phyloP scores from a whole-genome alignment of 768 basidiomycete genomes.

The Lepiota venenata region DNA sequence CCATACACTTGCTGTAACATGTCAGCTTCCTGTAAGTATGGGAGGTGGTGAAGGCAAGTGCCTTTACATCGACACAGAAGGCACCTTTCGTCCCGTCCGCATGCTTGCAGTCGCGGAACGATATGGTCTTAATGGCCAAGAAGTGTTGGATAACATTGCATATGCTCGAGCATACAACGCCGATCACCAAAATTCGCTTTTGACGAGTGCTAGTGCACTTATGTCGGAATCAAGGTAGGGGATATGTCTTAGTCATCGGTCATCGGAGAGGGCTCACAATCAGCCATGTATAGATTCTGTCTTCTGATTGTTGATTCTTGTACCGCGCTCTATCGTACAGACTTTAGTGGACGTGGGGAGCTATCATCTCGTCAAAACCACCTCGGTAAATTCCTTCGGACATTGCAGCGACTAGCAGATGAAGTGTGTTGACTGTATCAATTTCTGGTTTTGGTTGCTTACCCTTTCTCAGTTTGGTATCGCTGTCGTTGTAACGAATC shows the following conservation, averaged over 20 bases:
- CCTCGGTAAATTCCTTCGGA: conserved; percentile 92
- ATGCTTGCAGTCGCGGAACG: conserved; percentile 93
- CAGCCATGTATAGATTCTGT: conserved; percentile 67
- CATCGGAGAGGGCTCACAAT: conserved; percentile 1
- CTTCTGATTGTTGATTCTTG: conserved; percentile 96
- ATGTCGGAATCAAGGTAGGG: conserved; percentile 96
- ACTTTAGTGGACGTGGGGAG: conserved; percentile 94
- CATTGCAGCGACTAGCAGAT: conserved; percentile 90
- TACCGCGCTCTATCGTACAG: conserved; percentile 92
- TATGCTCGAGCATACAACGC: conserved; percentile 99
- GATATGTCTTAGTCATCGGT: background rate
- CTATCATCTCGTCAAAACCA: conserved; percentile 94
- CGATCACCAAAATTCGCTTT: conserved; percentile 89
- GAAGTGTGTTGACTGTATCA: conserved; percentile 54
- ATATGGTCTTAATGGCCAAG: conserved; percentile 96
- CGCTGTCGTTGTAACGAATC: conserved; percentile 96
- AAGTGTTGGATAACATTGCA: conserved; percentile 97
- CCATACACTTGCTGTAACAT: conserved; percentile 97
- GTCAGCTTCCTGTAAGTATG: conserved; percentile 96
- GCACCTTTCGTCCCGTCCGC: conserved; percentile 96
- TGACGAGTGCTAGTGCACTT: conserved; percentile 92
- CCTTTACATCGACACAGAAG: conserved; percentile 98
- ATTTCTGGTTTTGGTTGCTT: conserved; percentile 14
- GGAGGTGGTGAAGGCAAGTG: conserved; percentile 99
- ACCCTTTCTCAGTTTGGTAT: conserved; percentile 76